phyloP scores from a whole-genome alignment of 2,329 filamentous ascomycete species.

The Diaporthe humulicola region DNA sequence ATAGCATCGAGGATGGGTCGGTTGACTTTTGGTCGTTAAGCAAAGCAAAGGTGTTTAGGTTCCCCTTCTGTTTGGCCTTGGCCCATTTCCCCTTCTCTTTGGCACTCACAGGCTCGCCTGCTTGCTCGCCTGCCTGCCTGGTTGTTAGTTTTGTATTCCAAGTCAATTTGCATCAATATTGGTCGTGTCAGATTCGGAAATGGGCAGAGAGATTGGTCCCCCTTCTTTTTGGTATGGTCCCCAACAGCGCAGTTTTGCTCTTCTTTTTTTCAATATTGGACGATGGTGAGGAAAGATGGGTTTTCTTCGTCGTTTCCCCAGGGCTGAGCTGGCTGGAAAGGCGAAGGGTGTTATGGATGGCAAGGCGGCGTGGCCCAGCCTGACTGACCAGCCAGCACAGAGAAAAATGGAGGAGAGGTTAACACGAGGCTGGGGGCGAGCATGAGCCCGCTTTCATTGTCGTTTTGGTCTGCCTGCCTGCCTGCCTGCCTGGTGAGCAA shows the following conservation, averaged over 20 bases:
- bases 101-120: background rate
- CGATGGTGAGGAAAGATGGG: background rate
- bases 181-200: background rate
- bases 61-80: background rate
- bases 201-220: background rate
- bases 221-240: background rate
- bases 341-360: background rate
- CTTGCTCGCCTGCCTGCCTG: background rate
- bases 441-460: background rate
- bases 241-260: constrained; percentile 3
- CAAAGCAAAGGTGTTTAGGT: constrained; percentile 32
- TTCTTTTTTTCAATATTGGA: background rate
- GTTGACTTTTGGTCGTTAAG: constrained; percentile 21
- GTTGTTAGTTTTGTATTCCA: background rate
- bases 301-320: background rate
- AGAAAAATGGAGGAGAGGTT: background rate
- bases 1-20: constrained; percentile 10
- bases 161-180: constrained; percentile 19
- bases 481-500: background rate
- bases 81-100: background rate
- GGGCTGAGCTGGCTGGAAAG: background rate
- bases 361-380: background rate
- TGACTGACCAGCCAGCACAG: background rate
- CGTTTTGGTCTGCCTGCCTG: background rate
- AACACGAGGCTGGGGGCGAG: background rate